Percentiles rank a stretch among this genome's conserved stretches.
phyloP scores from a whole-genome alignment of 345 rosid genomes.

The Sisymbrium altissimum region DNA sequence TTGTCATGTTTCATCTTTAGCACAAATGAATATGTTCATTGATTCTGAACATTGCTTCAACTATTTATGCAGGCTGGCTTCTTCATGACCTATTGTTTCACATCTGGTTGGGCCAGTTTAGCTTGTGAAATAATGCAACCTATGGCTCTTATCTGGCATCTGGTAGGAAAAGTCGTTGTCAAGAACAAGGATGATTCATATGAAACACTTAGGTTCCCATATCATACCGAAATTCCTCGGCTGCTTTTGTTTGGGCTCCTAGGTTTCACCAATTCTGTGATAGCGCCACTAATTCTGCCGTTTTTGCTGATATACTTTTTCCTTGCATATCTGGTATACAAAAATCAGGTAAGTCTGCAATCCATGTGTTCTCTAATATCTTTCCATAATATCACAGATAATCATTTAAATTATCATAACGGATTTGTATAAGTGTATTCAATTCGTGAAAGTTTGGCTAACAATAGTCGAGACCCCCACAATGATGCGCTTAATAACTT shows the following conservation, averaged over 20 bases:
- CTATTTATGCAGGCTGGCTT: conserved; percentile 72
- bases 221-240: conserved; percentile 84
- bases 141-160: conserved; percentile 50
- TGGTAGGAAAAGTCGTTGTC: conserved; percentile 42
- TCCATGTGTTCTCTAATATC: not conserved
- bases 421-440: not conserved
- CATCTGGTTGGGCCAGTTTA: conserved; percentile 90
- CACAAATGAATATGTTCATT: not conserved
- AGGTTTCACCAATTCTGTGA: conserved; percentile 80
- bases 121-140: conserved; percentile 76
- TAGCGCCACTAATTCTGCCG: conserved; percentile 84
- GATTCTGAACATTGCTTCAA: conserved; percentile 14
- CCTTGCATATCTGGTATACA: conserved; percentile 66
- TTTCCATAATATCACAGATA: not conserved
- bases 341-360: conserved; percentile 61
- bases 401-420: not conserved
- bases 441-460: not conserved
- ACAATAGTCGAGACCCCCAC: not conserved
- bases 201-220: conserved; percentile 53
- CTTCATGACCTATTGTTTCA: conserved; percentile 82
- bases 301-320: conserved; percentile 67
- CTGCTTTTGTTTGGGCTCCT: conserved; percentile 74
- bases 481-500: not conserved
- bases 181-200: conserved; percentile 46
- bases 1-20: not conserved